A percentile compares a stretch with the other conserved stretches of the same genome.
These are phyloP conservation scores for Aspergillus sp. DNA, from an alignment of 2,329 filamentous ascomycete species.

Conservation along the genomic window DNA sequence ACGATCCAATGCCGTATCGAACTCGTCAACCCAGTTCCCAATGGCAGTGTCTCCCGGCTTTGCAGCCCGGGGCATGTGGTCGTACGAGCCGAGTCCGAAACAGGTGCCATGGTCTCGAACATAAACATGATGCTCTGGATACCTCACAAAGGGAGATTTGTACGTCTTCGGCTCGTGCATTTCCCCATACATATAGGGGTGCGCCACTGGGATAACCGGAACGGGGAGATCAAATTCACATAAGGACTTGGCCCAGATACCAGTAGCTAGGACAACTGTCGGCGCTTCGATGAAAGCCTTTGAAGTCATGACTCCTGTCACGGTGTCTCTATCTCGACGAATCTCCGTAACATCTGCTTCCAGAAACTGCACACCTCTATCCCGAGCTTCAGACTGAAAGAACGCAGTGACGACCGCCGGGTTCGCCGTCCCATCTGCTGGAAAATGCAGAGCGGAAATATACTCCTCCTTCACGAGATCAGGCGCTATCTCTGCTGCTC, in stretches of 20 bases:
- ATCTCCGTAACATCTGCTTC: constrained; percentile 22
- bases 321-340: constrained; percentile 15
- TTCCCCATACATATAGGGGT: constrained; percentile 36
- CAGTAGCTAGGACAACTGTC: constrained; percentile 28
- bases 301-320: constrained; percentile 20
- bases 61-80: constrained; percentile 27
- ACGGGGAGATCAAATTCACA: constrained; percentile 25
- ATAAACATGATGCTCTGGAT: constrained; percentile 37
- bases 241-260: constrained; percentile 31
- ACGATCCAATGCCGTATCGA: constrained; percentile 20
- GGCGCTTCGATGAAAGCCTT: constrained; percentile 13
- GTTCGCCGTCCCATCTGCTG: constrained; percentile 30
- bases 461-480: constrained; percentile 27
- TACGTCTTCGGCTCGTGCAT: constrained; percentile 15
- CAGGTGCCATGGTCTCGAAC: constrained; percentile 33
- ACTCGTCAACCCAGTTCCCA: constrained; percentile 24
- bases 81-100: constrained; percentile 36
- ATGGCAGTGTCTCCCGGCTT: constrained; percentile 19
- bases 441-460: constrained; percentile 23
- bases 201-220: constrained; percentile 34
- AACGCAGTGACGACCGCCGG: constrained; percentile 23
- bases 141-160: constrained; percentile 34
- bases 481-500: constrained; percentile 25
- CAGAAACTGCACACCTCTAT: constrained; percentile 22
- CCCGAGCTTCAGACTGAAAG: constrained; percentile 23